Evolutionary conservation across 495 filamentous ascomycete genomes (phyloP).

Genomic region (Penicillium paradoxum): DNA sequence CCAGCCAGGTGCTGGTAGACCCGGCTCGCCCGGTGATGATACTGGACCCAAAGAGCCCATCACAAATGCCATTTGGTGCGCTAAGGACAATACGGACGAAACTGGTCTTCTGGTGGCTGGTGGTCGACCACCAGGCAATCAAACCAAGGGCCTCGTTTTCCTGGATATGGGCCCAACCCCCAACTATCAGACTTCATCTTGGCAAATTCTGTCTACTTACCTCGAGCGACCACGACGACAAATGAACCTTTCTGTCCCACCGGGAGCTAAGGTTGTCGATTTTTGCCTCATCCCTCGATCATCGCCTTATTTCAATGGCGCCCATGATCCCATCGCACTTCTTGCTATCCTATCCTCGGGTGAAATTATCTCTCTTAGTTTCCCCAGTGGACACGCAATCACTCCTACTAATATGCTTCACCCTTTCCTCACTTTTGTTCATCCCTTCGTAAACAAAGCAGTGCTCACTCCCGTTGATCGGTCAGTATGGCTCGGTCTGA

Average conservation of each 20-base stretch:
- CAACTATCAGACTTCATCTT: constrained; percentile 82
- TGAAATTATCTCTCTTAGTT: constrained; percentile 81
- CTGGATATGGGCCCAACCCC: constrained; percentile 86
- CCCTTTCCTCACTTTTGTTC: constrained; percentile 73
- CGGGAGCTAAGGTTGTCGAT: constrained; percentile 71
- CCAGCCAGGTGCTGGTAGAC: constrained; percentile 46
- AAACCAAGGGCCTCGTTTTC: constrained; percentile 74
- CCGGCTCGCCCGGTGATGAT: constrained; percentile 34
- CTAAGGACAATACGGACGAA: constrained; percentile 85
- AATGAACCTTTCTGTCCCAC: constrained; percentile 68
- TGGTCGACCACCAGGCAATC: constrained; percentile 58
- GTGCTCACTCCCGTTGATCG: constrained; percentile 65
- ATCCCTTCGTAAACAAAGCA: constrained; percentile 76
- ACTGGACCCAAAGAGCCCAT: constrained; percentile 64
- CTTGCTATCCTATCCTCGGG: constrained; percentile 76
- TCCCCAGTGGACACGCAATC: constrained; percentile 86
- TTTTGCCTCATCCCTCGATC: constrained; percentile 77
- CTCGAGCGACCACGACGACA: constrained; percentile 66
- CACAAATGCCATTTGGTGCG: constrained; percentile 79
- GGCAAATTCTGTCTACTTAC: constrained; percentile 73
- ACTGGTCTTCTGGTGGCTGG: constrained; percentile 85
- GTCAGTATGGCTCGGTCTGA: constrained; percentile 82
- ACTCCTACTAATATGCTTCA: constrained; percentile 88
- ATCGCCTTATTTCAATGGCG: constrained; percentile 80
- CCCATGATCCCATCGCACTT: constrained; percentile 82